These are phyloP conservation scores for Micromonas pusilla DNA, from an alignment of 139 green algal genomes.

Conservation along the genomic window DNA sequence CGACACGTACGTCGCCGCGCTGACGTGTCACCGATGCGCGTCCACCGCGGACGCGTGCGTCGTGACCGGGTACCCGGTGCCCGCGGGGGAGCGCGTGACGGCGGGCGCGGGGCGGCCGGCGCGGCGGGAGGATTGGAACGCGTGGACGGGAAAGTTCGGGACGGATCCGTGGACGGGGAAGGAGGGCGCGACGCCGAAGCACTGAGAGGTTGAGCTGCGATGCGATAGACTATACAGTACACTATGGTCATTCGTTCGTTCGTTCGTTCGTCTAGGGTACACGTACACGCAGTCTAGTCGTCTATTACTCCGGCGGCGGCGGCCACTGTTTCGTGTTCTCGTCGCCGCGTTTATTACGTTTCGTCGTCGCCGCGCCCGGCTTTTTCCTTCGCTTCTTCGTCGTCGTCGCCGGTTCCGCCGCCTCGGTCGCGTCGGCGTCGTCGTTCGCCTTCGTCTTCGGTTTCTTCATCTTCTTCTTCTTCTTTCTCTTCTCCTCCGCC, in stretches of 20 bases:
- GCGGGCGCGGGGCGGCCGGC: neutral
- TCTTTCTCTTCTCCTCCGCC: neutral
- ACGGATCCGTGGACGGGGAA: neutral
- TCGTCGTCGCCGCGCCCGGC: neutral
- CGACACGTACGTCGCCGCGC: slow-evolving; percentile 10
- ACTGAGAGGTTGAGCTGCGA: neutral
- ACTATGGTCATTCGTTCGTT: too few relatives aligned
- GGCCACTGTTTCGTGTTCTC: too few relatives aligned
- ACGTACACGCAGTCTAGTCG: too few relatives aligned
- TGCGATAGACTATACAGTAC: too few relatives aligned
- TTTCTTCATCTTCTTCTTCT: neutral
- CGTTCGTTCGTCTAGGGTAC: too few relatives aligned
- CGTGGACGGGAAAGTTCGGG: slow-evolving; percentile 3
- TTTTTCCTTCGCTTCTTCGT: neutral
- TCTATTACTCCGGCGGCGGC: too few relatives aligned
- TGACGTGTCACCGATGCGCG: slow-evolving; percentile 8
- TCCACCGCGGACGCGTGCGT: slow-evolving; percentile 1
- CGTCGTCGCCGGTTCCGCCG: neutral
- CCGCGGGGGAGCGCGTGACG: neutral
- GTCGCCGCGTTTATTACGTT: neutral
- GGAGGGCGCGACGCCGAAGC: neutral
- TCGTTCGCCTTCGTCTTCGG: neutral
- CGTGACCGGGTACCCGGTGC: neutral
- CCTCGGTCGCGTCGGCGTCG: neutral
- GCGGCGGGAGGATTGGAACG: slow-evolving; percentile 12